Evolutionary conservation across 2,329 filamentous ascomycete genomes (phyloP), one percentile per base, ranked within the genome.

Genomic region (Apiospora kogelbergensis): DNA sequence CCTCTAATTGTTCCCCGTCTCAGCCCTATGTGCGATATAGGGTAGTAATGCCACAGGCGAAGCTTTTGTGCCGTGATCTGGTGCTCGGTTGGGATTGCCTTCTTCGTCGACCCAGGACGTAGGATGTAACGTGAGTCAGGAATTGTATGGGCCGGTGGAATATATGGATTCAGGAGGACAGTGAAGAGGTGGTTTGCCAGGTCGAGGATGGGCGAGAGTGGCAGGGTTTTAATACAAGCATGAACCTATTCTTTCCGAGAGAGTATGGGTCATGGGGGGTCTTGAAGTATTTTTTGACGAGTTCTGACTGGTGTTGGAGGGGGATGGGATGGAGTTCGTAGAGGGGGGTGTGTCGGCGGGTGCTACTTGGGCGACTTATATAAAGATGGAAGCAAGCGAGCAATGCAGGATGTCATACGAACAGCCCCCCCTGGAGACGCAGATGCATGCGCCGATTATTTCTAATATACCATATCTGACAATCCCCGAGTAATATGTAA

Each of bases 371-470:
- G 40, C 11, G 40, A 33, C 30, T 60, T 60, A 60, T 60, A 60
- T 60, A 60, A 60, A 42, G 11, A 42, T 42, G 40, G 17, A 15
- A 15, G 13, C 11, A 42, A 42, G 40, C 53, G 33, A 37, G 30
- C 53, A 17, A 60, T 60, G 53, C 53, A 60, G 37, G 53, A 60
- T 60, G 53, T 60, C 53, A 60, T 60, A 60, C 53, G 30, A 60
- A 60, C 53, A 22, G 17, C 53, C 53, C 53, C 53, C 53, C 53
- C 42, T 5, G 40, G 40, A 42, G 48, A 11, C 48, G 48, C 48
- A 33, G 26, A 20, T 57, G 48, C 48, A 57, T 57, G 48, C 48
- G 26, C 48, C 48, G 48, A 57, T 57, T 57, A 57, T 57, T 42
- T 42, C 40, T 57, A 33, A 57, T 42, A 42, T 42, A 42, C 17